Base-by-base conservation (phyloP, 139 green algal species). In the Closterium sp. region DNA sequence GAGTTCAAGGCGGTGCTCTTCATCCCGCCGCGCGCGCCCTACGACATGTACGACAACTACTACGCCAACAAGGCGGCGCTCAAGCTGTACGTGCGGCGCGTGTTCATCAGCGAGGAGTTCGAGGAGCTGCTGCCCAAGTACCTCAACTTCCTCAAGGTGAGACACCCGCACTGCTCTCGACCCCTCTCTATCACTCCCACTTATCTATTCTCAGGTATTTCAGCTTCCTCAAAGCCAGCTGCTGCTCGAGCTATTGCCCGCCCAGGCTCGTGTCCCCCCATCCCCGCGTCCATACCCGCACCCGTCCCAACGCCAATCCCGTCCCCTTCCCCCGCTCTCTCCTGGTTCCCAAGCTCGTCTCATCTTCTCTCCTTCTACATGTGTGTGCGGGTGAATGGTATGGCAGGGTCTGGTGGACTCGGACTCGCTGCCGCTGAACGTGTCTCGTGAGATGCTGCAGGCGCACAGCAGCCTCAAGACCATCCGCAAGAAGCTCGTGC, bases 401-500 rank as follows among this genome's bases (percentile, higher is more conserved):
- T n/a, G n/a, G n/a, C n/a, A n/a, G n/a, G 98, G 98, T 70, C 95
- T 99, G 9, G 98, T 99, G 42, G 98, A 99, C 95, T 97, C 95
- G 0, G 98, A 99, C 96, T 98, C 97, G 24, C 96, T 99, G 94
- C 97, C 98, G 22, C 96, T 99, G 62, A 98, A 97, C 92, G 97
- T 98, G 79, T 97, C 95, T 0, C 96, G 98, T 70, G 98, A 99
- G 96, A 98, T 97, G 95, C 96, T 99, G 93, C 98, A 99, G 96
- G 92, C 96, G 92, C 96, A 98, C 94, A 95, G 92, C 87, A 95
- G 93, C 11, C 96, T 99, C 29, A 99, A 99, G 96, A 98, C 97
- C 5, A 99, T 99, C 95, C 98, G 98, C 95, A 99, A 99, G 97
- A 99, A 99, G 96, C 93, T 99, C 88, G 97, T 99, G 42, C 93